Evolutionary conservation across 2,329 filamentous ascomycete species (phyloP).

Genomic region (Botrytis elliptica): DNA sequence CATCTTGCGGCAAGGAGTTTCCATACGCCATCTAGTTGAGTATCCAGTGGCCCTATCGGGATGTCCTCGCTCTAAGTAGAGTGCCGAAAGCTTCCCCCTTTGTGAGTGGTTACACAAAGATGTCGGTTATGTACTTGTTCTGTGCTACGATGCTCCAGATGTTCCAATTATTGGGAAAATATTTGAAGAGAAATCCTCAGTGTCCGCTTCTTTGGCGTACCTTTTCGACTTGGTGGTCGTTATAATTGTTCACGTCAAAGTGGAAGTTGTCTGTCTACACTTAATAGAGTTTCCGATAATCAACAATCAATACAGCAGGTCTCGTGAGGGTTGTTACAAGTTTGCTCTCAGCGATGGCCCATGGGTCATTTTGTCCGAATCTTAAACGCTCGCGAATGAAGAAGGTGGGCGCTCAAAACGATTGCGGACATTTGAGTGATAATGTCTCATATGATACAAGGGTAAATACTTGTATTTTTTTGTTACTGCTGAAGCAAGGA

Average conservation of each 20-base stretch:
- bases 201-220: neutral
- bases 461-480: too few species aligned
- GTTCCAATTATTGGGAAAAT: neutral
- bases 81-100: neutral
- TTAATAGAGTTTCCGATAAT: neutral
- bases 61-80: neutral
- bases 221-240: neutral
- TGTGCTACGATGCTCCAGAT: neutral
- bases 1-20: neutral
- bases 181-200: neutral
- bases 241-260: neutral
- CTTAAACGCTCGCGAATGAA: neutral
- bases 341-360: neutral
- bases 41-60: too few species aligned
- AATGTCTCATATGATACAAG: neutral
- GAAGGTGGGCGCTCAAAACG: neutral
- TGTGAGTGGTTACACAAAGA: neutral
- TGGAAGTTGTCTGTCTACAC: too few species aligned
- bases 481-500: too few species aligned
- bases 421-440: neutral
- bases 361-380: neutral
- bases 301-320: neutral
- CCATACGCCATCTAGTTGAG: neutral
- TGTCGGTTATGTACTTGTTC: neutral
- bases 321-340: neutral